phyloP scores from a whole-genome alignment of 2,329 filamentous ascomycete species.

The Talaromyces sp. region DNA sequence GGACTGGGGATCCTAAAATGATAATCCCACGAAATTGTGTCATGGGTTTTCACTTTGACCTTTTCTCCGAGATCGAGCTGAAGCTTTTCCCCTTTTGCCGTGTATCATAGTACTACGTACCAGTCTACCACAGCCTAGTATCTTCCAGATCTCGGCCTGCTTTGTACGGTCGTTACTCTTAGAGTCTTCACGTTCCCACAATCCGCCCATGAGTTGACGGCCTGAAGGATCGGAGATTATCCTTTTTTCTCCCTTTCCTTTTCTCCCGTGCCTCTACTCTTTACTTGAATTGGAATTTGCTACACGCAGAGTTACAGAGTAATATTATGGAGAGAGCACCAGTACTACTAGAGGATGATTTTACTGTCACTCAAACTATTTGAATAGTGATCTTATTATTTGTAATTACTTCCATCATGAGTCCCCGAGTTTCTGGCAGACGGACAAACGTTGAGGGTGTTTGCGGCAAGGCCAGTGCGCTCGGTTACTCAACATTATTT shows the following conservation, averaged over 20 bases:
- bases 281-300: too few species aligned
- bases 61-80: neutral
- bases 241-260: neutral
- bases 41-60: neutral
- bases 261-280: neutral
- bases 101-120: neutral
- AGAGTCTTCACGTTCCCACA: neutral
- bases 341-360: neutral
- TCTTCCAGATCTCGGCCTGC: neutral
- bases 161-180: neutral
- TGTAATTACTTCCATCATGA: neutral
- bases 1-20: neutral
- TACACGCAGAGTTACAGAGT: neutral
- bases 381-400: neutral
- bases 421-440: neutral
- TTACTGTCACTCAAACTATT: neutral
- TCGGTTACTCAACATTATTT: neutral
- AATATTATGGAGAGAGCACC: neutral
- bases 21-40: neutral
- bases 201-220: neutral
- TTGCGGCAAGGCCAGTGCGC: neutral
- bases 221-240: neutral
- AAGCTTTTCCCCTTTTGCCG: neutral
- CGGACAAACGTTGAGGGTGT: neutral
- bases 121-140: neutral